Evolutionary conservation across 2,329 filamentous ascomycete genomes (phyloP).

Genomic region (Aspergillus sp.): DNA sequence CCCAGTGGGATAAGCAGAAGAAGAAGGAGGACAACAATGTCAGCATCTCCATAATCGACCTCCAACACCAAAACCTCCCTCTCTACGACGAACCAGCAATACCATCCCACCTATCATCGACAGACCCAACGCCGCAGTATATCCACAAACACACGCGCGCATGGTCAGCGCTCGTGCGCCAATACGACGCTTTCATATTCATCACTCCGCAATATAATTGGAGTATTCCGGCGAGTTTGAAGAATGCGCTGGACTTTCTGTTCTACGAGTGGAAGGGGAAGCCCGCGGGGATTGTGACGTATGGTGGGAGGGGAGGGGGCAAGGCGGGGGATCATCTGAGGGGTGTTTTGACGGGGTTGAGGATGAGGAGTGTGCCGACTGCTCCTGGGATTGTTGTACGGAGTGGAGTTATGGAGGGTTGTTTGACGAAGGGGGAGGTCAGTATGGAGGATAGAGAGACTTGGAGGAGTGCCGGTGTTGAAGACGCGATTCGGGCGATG

Average conservation of each 20-base stretch:
- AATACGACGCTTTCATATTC: conserved; percentile 43
- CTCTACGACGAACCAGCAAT: conserved; percentile 42
- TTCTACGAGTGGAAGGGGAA: conserved; percentile 60
- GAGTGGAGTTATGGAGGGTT: conserved; percentile 57
- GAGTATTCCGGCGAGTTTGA: conserved; percentile 54
- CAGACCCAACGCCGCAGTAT: conserved; percentile 31
- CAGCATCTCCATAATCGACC: background rate
- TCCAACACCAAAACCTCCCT: conserved; percentile 28
- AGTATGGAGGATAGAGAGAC: background rate
- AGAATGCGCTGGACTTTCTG: conserved; percentile 65
- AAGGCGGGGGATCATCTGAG: conserved; percentile 39
- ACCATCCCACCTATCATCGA: conserved; percentile 30
- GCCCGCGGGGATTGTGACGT: conserved; percentile 54
- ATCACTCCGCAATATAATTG: conserved; percentile 55
- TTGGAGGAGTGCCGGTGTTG: background rate
- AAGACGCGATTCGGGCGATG: background rate
- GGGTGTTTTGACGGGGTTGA: conserved; percentile 34
- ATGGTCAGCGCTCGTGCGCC: conserved; percentile 39
- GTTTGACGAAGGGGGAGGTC: background rate
- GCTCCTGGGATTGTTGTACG: conserved; percentile 53
- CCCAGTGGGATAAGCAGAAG: background rate
- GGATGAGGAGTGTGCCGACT: conserved; percentile 34
- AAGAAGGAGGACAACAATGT: too few species aligned
- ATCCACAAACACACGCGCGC: conserved; percentile 34
- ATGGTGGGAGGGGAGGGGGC: conserved; percentile 49